These are phyloP conservation scores for Crithidia fasciculata DNA, from an alignment of 208 protist genomes.

Conservation along the genomic window DNA sequence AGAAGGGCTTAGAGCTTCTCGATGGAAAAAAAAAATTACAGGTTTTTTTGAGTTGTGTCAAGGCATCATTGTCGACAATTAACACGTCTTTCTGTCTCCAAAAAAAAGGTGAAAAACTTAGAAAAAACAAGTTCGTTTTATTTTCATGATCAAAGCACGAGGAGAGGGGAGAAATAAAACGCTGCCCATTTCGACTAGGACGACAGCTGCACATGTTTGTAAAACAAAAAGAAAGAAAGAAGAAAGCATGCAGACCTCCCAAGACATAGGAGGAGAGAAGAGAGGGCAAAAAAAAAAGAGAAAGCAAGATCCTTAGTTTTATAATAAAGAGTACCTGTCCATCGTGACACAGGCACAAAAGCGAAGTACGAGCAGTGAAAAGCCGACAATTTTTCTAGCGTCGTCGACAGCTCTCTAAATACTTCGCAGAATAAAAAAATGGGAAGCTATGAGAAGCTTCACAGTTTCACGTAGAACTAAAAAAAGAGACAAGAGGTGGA, in stretches of 20 bases:
- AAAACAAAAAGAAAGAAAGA: no score
- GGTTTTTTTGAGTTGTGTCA: no score
- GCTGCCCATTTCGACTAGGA: no score
- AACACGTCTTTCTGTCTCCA: not conserved
- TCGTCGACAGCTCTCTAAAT: not conserved
- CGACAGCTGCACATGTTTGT: no score
- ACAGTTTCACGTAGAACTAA: slow-evolving; percentile 10
- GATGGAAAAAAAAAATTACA: no score
- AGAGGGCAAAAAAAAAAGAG: not conserved
- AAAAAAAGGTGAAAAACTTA: slow-evolving; percentile 1
- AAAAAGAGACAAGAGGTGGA: slow-evolving; percentile 11
- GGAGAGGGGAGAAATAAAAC: not conserved
- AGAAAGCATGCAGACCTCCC: no score
- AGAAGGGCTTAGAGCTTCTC: no score
- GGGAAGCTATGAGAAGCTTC: slow-evolving; percentile 18
- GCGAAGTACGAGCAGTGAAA: no score
- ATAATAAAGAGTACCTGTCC: no score
- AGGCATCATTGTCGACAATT: no score
- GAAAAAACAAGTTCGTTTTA: not conserved
- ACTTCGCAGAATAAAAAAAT: not conserved
- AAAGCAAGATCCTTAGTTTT: not conserved
- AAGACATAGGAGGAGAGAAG: not conserved
- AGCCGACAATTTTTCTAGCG: no score
- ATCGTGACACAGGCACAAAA: no score
- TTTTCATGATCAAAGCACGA: slow-evolving; percentile 1